Base-by-base conservation (phyloP, 73 alveolate genomes). In the Paramecium caudatum region DNA sequence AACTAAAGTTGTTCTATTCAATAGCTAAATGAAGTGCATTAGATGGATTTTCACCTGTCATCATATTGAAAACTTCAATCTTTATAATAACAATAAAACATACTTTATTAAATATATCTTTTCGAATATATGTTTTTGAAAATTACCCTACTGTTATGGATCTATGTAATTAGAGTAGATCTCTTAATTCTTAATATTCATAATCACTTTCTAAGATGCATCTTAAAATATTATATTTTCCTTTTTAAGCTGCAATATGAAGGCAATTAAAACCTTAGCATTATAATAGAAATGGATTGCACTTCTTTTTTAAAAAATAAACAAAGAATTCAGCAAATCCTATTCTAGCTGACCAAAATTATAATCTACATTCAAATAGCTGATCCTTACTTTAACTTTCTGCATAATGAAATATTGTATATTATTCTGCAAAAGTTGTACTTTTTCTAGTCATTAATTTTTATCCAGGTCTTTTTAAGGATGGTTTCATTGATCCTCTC, bases 1-100 rank as follows among this genome's bases (percentile, higher is more conserved):
- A 68, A 25, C 34, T 34, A 68, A 13, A 68, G 15, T 68, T 33
- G 2, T 68, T 37, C 4, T 25, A 25, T 68, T 68, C 84, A n/a
- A 68, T 68, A 1, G 84, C 84, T 68, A 68, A 68, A 68, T 68
- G 84, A 25, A 68, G 37, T 15, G 84, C 84, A 68, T 68, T 68
- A 0, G 84, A 68, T 10, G 84, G 84, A 32, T 34, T 32, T 32
- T 25, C 10, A 32, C 34, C 84, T n/a, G 84, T 68, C 84, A 68
- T 68, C 50, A 68, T 68, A 68, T 68, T 68, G n/a, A 68, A 15
- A 15, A 32, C 61, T 10, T 32, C 21, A n/a, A 32, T 68, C 84
- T 68, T 25, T 25, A 3, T 13, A 34, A 19, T 27, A 30, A 5
- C 8, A 17, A 25, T 63, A 5, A 63, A 13, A 27, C 8, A 32